Conservation (phyloP, 179 eudicot genomes). For the Vitellaria paradoxa region DNA sequence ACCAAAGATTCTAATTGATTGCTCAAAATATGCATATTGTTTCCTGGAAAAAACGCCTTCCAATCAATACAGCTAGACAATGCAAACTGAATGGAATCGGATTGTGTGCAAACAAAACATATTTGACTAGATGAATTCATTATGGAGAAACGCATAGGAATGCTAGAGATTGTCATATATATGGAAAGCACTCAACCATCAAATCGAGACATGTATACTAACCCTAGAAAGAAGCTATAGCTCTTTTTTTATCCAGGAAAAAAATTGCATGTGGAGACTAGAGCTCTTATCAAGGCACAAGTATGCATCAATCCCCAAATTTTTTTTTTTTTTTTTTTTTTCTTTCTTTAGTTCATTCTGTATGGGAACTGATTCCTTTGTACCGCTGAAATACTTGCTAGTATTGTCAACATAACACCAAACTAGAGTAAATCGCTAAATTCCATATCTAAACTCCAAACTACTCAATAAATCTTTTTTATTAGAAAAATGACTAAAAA, state of each 20-base stretch:
- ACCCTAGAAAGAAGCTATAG: not conserved
- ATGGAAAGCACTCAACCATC: not conserved
- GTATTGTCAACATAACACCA: not conserved
- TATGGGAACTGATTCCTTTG: not conserved
- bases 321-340: too few relatives aligned
- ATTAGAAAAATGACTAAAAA: not conserved
- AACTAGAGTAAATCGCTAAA: not conserved
- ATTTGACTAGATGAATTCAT: not conserved
- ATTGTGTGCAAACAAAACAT: not conserved
- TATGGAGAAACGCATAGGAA: not conserved
- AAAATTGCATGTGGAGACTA: not conserved
- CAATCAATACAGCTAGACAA: not conserved
- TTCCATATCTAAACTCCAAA: not conserved
- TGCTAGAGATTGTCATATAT: not conserved
- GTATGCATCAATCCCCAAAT: too few relatives aligned
- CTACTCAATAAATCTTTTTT: not conserved
- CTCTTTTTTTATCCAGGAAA: not conserved
- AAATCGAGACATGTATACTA: not conserved
- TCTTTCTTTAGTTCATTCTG: too few relatives aligned
- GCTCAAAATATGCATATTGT: not conserved
- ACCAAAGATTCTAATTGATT: not conserved
- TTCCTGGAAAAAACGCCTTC: not conserved
- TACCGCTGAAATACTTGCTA: not conserved
- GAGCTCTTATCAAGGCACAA: too few relatives aligned
- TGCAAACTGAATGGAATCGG: not conserved